These are phyloP conservation scores for Lecanicillium sp. DNA, from an alignment of 2,329 filamentous ascomycete species.

Conservation along the genomic window DNA sequence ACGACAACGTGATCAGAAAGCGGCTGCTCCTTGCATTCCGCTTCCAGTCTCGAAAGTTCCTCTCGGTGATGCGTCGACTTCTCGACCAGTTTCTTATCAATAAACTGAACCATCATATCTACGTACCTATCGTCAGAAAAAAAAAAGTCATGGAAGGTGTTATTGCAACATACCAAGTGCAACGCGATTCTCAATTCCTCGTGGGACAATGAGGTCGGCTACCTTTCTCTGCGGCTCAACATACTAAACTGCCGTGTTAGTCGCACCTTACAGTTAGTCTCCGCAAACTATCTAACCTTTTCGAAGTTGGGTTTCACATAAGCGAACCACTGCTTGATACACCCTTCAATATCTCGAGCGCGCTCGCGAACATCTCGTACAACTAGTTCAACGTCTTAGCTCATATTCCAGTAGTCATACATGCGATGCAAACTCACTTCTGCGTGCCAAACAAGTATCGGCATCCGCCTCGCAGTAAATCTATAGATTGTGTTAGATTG, in stretches of 20 bases:
- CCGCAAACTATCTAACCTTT: slow-evolving; percentile 42
- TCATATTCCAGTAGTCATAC: slow-evolving; percentile 13
- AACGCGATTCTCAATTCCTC: slow-evolving; percentile 90
- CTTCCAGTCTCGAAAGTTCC: slow-evolving; percentile 69
- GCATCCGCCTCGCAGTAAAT: slow-evolving; percentile 96
- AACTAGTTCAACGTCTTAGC: slow-evolving; percentile 41
- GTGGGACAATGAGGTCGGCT: slow-evolving; percentile 91
- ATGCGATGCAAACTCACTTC: slow-evolving; percentile 52
- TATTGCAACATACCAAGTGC: slow-evolving; percentile 71
- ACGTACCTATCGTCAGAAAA: slow-evolving; percentile 2
- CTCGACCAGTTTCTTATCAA: slow-evolving; percentile 76
- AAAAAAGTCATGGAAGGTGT: no score
- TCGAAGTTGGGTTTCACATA: slow-evolving; percentile 98
- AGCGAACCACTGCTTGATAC: slow-evolving; percentile 95
- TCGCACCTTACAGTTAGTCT: slow-evolving; percentile 85
- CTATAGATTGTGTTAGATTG: slow-evolving; percentile 29
- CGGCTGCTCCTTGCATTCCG: slow-evolving; percentile 62
- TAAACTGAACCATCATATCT: slow-evolving; percentile 92
- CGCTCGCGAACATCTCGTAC: slow-evolving; percentile 83
- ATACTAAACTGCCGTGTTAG: slow-evolving; percentile 43
- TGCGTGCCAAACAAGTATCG: slow-evolving; percentile 83
- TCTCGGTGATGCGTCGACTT: slow-evolving; percentile 81
- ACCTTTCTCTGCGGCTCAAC: slow-evolving; percentile 88
- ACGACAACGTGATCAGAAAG: slow-evolving; percentile 70
- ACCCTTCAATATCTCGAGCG: slow-evolving; percentile 86